Base-by-base conservation (phyloP, 2,329 filamentous ascomycete genomes). In the Cercospora sojina region DNA sequence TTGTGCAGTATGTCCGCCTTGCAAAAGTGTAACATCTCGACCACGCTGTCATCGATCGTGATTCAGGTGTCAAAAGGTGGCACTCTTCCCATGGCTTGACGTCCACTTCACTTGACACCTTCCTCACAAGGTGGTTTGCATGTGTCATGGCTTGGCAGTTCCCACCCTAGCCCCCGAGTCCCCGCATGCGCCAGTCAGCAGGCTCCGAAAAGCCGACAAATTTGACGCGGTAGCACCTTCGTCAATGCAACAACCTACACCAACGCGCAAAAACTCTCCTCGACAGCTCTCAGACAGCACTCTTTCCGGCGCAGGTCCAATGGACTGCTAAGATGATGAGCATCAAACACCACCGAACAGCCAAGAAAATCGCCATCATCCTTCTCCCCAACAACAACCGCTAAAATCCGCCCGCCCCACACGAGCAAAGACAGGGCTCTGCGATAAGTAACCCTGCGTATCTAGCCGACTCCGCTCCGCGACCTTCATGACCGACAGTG, bases 321-420 rank as follows among this genome's bases (percentile, higher is more conserved):
- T 67, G 59, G 59, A 35, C 41, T 43, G 59, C 67, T 64, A 66
- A 60, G 49, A 73, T 74, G 69, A 70, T 49, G 43, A 23, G 65
- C 62, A 61, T 69, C 62, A 66, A 69, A 27, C 53, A 67, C 18
- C 59, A 61, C 57, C 31, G 47, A 27, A 63, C 38, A 41, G 59
- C 63, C 58, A 68, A 64, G 66, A 69, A 64, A 25, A 67, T 72
- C 51, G 70, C 66, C 65, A 71, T 73, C 65, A 72, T 73, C 59
- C 67, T 71, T 35, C 67, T 72, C 2, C 73, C 73, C 18, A 74
- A 73, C 66, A 74, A 75, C 72, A 70, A 75, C 68, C 51, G 18
- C 16, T 49, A 55, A 18, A 3, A 41, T 41, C 38, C 41, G 20
- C 27, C n/a, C 38, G 41, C 31, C 35, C 32, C 53, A 25, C 49